Evolutionary conservation across 2,329 filamentous ascomycete genomes (phyloP), one percentile per base, ranked within the genome.

Genomic region (Dothideomycetes sp.): DNA sequence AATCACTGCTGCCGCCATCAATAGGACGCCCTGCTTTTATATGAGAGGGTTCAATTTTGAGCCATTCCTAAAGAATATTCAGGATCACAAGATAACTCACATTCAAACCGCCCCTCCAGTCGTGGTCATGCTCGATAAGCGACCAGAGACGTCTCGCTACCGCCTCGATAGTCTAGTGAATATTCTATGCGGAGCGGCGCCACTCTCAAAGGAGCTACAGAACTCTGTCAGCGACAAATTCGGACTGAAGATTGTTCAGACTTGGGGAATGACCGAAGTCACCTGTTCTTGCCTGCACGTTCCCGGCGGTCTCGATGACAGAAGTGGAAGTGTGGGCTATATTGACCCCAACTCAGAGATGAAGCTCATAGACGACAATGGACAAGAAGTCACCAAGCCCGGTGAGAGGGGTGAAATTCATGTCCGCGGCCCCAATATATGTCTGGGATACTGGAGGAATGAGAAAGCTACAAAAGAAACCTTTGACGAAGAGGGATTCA

Each of bases 51-150:
- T 64, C 50, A 50, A 52, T 34, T 61, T 55, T 49, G 34, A 45
- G 7, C 49, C 52, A 5, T 54, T 63, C 40, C 49, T 64, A 9
- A 42, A 43, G 7, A 51, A 59, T 34, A 52, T 64, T 14, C 50
- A 59, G 38, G 51, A 49, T 2, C 57, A 63, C 45, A 47, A 47
- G 7, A 55, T 64, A 31, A 64, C 61, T 2, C 53, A 58, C 14
- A 57, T 62, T 18, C 62, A 64, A 40, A 49, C 62, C 3, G 63
- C 61, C 11, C 63, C 63, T 5, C 63, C 63, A 1, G 59, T 66
- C 29, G 52, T 66, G 47, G 55, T 66, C 24, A 64, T 65, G 62
- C 48, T 66, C 38, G 58, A 53, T 38, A 66, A 66, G 49, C 47
- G 62, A 31, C 57, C 62, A 2, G 62, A 65, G 40, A 64, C 61